Conservation (phyloP, 192 early-diverging fungal species). For the Oehlia diaphana region DNA sequence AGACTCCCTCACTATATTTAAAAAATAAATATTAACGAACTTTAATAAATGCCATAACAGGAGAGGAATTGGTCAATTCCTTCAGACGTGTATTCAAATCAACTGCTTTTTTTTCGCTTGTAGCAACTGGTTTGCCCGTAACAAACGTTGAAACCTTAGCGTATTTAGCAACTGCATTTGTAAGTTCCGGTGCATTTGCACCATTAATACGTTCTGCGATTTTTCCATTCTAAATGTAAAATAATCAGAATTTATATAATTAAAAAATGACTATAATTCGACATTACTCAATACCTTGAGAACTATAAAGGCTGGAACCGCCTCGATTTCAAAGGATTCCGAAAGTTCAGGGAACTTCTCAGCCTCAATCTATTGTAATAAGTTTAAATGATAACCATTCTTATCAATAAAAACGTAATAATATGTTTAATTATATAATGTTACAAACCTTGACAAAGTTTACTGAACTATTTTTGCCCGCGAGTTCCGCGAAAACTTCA, state of each 20-base stretch:
- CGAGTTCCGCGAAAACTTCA: conserved; percentile 85
- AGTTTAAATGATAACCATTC: background rate
- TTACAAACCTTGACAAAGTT: conserved; percentile 71
- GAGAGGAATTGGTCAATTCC: conserved; percentile 63
- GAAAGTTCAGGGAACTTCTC: conserved; percentile 88
- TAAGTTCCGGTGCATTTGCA: conserved; percentile 81
- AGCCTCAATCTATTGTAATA: conserved; percentile 67
- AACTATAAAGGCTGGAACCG: conserved; percentile 90
- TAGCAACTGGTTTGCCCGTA: conserved; percentile 38
- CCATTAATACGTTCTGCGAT: conserved; percentile 76
- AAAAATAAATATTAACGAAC: background rate
- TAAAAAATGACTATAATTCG: background rate
- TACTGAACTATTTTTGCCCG: conserved; percentile 71
- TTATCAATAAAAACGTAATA: background rate
- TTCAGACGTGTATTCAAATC: conserved; percentile 72
- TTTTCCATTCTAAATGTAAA: conserved; percentile 9
- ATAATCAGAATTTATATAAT: background rate
- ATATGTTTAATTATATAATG: background rate
- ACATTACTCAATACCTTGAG: conserved; percentile 55
- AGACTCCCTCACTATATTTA: too few species aligned
- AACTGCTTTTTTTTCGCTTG: conserved; percentile 37
- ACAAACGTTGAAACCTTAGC: conserved; percentile 32
- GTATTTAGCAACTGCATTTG: conserved; percentile 59
- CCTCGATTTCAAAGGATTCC: conserved; percentile 84
- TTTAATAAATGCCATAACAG: conserved; percentile 95